Evolutionary conservation across 2,329 filamentous ascomycete species (phyloP).

Genomic region (Monosporascus sp.): DNA sequence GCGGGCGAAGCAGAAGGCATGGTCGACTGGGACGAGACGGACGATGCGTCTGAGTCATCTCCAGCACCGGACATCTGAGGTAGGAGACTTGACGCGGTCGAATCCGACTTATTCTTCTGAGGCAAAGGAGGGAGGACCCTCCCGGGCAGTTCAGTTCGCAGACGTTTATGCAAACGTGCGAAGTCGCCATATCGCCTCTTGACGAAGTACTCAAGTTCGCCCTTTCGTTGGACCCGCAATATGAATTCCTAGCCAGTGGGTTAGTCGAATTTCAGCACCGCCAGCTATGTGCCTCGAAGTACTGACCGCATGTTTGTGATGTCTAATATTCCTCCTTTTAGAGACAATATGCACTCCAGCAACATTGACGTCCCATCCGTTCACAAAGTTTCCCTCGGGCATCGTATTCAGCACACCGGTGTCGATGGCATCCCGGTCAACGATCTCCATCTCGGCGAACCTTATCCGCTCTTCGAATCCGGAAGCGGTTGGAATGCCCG

Average conservation of each 20-base stretch:
- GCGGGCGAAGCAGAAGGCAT: conserved; percentile 24
- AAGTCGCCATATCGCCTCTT: conserved; percentile 89
- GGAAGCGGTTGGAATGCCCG: conserved; percentile 88
- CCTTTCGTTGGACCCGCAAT: conserved; percentile 74
- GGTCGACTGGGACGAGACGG: conserved; percentile 76
- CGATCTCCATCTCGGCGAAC: conserved; percentile 94
- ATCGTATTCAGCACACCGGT: conserved; percentile 80
- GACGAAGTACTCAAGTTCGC: conserved; percentile 71
- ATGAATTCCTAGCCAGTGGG: conserved; percentile 66
- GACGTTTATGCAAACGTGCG: conserved; percentile 66
- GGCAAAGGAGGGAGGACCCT: conserved; percentile 83
- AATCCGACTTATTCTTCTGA: conserved; percentile 82
- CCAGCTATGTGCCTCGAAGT: not conserved
- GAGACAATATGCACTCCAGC: conserved; percentile 77
- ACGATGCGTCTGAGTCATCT: conserved; percentile 71
- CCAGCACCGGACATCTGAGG: conserved; percentile 43
- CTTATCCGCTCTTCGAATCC: conserved; percentile 96
- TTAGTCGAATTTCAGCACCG: conserved; percentile 6
- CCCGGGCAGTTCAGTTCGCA: conserved; percentile 82
- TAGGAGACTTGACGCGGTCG: conserved; percentile 55
- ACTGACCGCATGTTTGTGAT: conserved; percentile 85
- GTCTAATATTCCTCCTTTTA: conserved; percentile 78
- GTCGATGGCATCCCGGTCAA: conserved; percentile 88
- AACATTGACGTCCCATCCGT: conserved; percentile 96
- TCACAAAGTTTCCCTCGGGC: conserved; percentile 86